phyloP scores from a whole-genome alignment of 306 rosid genomes.

The Acacia confusa region DNA sequence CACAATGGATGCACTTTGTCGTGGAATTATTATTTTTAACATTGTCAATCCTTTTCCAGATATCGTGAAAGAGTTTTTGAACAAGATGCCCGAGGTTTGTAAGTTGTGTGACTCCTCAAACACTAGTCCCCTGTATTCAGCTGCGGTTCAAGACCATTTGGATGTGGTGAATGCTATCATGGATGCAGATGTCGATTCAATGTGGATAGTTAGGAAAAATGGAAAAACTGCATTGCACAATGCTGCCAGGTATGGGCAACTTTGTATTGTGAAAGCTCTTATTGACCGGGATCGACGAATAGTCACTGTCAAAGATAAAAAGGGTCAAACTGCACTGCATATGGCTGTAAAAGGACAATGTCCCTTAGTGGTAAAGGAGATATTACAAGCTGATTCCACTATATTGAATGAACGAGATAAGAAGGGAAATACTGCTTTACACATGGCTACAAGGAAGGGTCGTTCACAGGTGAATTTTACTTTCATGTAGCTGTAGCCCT shows the following conservation, averaged over 20 bases:
- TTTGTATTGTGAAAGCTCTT: constrained; percentile 60
- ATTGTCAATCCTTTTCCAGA: constrained; percentile 51
- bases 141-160: constrained; percentile 70
- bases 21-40: background rate
- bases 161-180: constrained; percentile 83
- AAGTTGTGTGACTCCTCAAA: constrained; percentile 61
- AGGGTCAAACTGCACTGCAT: constrained; percentile 93
- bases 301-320: constrained; percentile 75
- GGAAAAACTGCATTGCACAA: constrained; percentile 92
- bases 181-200: constrained; percentile 65
- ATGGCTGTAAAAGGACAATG: constrained; percentile 92
- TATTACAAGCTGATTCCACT: constrained; percentile 54
- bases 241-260: constrained; percentile 73
- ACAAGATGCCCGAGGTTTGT: constrained; percentile 76
- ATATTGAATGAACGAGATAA: constrained; percentile 78
- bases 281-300: constrained; percentile 60
- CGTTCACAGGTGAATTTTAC: constrained; percentile 69
- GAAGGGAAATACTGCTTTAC: constrained; percentile 90
- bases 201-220: constrained; percentile 79
- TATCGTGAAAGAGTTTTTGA: constrained; percentile 67
- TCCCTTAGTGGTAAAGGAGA: constrained; percentile 65
- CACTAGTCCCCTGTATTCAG: constrained; percentile 94
- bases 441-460: constrained; percentile 84
- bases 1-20: background rate
- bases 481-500: background rate